Base-by-base conservation (phyloP, 2,329 filamentous ascomycete genomes). In the Claviceps sp. region DNA sequence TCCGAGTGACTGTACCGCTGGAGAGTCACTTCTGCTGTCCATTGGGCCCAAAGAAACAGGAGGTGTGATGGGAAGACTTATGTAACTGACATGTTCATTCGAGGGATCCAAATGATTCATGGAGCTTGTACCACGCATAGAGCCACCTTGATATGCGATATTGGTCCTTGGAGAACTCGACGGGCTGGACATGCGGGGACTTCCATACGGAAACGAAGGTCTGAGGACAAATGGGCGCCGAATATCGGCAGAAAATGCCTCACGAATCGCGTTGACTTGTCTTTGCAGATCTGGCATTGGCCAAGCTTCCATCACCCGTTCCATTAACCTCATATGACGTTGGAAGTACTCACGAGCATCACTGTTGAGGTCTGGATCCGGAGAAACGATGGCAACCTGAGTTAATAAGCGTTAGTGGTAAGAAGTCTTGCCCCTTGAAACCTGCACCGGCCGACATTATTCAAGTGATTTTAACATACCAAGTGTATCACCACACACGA, bases 401-500 rank as follows among this genome's bases (percentile, higher is more conserved):
- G 7, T 52, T 52, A 39, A 23, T 5, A 42, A 62, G 55, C 61
- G 60, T 53, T 26, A 51, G 20, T 9, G 14, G 37, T 8, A 29
- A 44, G 7, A 17, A 26, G 37, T 5, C 34, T 43, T 40, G 11
- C 5, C 20, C 4, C 40, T 23, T 50, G 55, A 50, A 9, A 29
- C 26, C 7, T 29, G 26, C 26, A 8, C 26, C 26, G 38, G 38
- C 16, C 17, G 16, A n/a, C 14, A 40, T 40, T n/a, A 23, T 50
- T 16, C 20, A 9, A 29, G 16, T 40, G n/a, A 11, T 37, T 14
- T 17, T 20, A n/a, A 78, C 88, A 68, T 75, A 96, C 91, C 68
- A 97, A 69, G 67, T 97, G 90, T 51, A 97, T 77, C 68, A 96
- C 90, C 23, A 91, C 90, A 71, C 90, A 95, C 0, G 88, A 93